These are phyloP conservation scores for Cryptosporidium baileyi DNA, from an alignment of 169 alveolate genomes.

Conservation along the genomic window DNA sequence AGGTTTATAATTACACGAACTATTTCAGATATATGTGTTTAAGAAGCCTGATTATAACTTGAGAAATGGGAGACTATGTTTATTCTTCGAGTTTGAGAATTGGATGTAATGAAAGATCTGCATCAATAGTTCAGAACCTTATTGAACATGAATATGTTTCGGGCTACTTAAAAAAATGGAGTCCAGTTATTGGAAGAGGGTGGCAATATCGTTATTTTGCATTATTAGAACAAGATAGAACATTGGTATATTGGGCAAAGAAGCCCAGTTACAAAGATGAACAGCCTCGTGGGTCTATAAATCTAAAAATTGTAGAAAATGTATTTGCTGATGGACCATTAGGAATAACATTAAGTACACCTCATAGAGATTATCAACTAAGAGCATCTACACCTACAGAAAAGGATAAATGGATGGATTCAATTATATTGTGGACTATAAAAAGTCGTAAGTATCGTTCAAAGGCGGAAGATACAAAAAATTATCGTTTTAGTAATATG, in stretches of 20 bases:
- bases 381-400: conserved; percentile 62
- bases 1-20: too few relatives aligned
- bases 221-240: conserved; percentile 40
- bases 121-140: conserved; percentile 62
- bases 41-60: too few relatives aligned
- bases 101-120: conserved; percentile 14
- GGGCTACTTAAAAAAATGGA: conserved; percentile 65
- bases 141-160: conserved; percentile 54
- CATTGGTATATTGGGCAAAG: conserved; percentile 53
- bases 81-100: background rate
- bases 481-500: conserved; percentile 61
- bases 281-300: conserved; percentile 56
- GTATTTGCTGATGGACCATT: conserved; percentile 70
- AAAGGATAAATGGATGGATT: conserved; percentile 68
- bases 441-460: conserved; percentile 53
- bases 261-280: conserved; percentile 57
- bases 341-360: conserved; percentile 64
- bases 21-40: too few relatives aligned
- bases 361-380: conserved; percentile 58
- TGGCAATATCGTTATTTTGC: conserved; percentile 65
- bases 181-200: conserved; percentile 69
- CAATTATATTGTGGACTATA: conserved; percentile 57
- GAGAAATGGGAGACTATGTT: too few relatives aligned
- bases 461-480: conserved; percentile 46
- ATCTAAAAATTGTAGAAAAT: conserved; percentile 57